Percentiles rank a stretch among this genome's conserved stretches.
Conservation (phyloP, 169 alveolate genomes). For the Besnoitia besnoiti region DNA sequence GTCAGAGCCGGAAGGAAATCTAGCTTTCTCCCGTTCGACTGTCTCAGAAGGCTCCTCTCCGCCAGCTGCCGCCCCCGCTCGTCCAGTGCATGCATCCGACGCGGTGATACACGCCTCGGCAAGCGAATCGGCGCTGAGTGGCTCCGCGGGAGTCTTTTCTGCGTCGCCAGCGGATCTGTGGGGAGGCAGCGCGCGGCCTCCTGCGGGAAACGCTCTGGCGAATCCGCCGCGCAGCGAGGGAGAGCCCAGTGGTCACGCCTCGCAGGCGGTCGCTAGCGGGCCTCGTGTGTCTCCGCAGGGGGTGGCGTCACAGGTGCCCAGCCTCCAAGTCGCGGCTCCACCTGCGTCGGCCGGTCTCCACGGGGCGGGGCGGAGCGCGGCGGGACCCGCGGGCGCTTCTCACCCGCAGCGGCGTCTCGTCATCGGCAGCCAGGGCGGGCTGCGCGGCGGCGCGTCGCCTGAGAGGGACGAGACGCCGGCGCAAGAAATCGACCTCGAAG, state of each 20-base stretch:
- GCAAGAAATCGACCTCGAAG: neutral
- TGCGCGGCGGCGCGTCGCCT: neutral
- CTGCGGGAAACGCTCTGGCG: no score
- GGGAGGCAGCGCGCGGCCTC: neutral
- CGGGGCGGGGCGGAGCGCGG: no score
- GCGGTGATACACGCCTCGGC: neutral
- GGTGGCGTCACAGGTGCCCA: neutral
- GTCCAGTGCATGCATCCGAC: neutral
- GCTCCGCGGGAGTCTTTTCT: neutral
- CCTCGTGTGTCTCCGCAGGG: neutral
- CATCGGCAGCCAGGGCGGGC: neutral
- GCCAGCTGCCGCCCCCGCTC: neutral
- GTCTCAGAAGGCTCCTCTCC: neutral
- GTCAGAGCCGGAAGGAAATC: neutral
- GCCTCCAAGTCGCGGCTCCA: neutral
- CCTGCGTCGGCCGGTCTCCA: neutral
- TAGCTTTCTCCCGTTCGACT: neutral
- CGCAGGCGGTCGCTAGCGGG: neutral
- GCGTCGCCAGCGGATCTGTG: neutral
- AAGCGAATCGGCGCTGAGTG: no score
- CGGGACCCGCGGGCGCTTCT: neutral
- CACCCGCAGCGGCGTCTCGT: neutral
- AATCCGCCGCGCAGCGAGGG: no score
- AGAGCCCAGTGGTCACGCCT: neutral
- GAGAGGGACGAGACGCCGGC: neutral